Percentiles rank a stretch among this genome's conserved stretches.
phyloP scores from a whole-genome alignment of 225 moss, liverwort and hornwort genomes.

The Bryum argenteum region DNA sequence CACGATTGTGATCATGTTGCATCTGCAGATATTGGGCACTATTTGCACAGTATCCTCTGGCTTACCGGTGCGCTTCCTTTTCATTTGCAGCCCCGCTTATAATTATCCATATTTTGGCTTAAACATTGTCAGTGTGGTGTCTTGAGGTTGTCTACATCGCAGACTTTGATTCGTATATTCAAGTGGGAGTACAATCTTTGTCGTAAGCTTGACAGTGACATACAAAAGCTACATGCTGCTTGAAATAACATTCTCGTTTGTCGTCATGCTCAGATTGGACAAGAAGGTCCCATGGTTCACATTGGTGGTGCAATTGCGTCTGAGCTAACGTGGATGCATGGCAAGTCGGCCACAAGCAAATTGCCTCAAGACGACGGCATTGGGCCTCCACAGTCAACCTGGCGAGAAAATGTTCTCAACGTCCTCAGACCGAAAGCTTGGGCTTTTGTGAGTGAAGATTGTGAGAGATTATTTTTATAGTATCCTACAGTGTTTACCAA shows the following conservation, averaged over 20 bases:
- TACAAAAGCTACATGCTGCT: neutral
- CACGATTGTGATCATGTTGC: conserved; percentile 1
- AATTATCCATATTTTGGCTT: neutral
- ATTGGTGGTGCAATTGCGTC: conserved; percentile 81
- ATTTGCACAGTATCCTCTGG: conserved; percentile 75
- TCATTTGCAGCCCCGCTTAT: neutral
- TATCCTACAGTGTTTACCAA: neutral
- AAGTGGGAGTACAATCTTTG: neutral
- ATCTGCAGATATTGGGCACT: conserved; percentile 64
- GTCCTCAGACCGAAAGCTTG: conserved; percentile 35
- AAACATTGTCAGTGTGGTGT: neutral
- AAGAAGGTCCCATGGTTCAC: conserved; percentile 85
- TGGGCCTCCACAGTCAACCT: conserved; percentile 18
- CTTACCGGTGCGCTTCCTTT: conserved; percentile 51
- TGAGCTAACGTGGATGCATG: conserved; percentile 77
- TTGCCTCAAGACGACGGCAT: neutral
- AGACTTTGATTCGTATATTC: conserved; percentile 2
- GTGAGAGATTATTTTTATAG: neutral
- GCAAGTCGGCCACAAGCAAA: conserved; percentile 31
- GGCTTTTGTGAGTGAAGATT: conserved; percentile 50
- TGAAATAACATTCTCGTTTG: neutral
- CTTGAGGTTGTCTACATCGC: neutral
- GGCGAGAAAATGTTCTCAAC: conserved; percentile 33
- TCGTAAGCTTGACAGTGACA: neutral
- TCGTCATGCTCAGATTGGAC: conserved; percentile 59